Conservation (phyloP, 106 monocot genomes). For the Gastrodia elata region DNA sequence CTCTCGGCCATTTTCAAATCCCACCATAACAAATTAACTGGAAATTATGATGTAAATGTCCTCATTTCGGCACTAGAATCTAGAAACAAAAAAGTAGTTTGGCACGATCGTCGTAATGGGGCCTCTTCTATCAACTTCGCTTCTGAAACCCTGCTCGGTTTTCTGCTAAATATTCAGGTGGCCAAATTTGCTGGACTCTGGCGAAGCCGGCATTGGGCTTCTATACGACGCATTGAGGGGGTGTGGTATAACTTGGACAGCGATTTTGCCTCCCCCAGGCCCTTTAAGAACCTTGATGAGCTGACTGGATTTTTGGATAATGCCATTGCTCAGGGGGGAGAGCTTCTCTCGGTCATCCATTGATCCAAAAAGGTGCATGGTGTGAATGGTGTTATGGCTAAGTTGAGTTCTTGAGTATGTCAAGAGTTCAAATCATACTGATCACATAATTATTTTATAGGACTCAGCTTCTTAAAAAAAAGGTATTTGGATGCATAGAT, state of each 20-base stretch:
- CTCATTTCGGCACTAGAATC: slow-evolving; percentile 68
- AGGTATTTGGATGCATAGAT: too few relatives aligned
- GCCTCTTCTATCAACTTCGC: slow-evolving; percentile 49
- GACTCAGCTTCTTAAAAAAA: too few relatives aligned
- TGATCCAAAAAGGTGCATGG: too few relatives aligned
- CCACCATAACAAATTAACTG: slow-evolving; percentile 73
- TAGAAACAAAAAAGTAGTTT: slow-evolving; percentile 46
- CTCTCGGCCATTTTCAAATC: slow-evolving; percentile 64
- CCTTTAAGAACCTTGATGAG: slow-evolving; percentile 32
- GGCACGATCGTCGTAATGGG: slow-evolving; percentile 78
- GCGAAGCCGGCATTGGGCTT: slow-evolving; percentile 74
- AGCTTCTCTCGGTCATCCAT: slow-evolving; percentile 56
- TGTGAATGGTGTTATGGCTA: too few relatives aligned
- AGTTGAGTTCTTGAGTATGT: too few relatives aligned
- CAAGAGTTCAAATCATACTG: too few relatives aligned
- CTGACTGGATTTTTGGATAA: slow-evolving; percentile 39
- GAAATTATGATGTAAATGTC: slow-evolving; percentile 94
- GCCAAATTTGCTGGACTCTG: slow-evolving; percentile 60
- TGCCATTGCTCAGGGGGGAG: slow-evolving; percentile 42
- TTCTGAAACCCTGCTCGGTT: slow-evolving; percentile 41
- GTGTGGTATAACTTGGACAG: slow-evolving; percentile 92
- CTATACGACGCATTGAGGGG: slow-evolving; percentile 47
- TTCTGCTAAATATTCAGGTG: slow-evolving; percentile 64
- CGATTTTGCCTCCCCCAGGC: slow-evolving; percentile 44
- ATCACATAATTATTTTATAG: too few relatives aligned